A percentile compares a stretch with the other conserved stretches of the same genome.
phyloP scores from a whole-genome alignment of 1,284 basidiomycete genomes.

The Fomitopsis betulina region DNA sequence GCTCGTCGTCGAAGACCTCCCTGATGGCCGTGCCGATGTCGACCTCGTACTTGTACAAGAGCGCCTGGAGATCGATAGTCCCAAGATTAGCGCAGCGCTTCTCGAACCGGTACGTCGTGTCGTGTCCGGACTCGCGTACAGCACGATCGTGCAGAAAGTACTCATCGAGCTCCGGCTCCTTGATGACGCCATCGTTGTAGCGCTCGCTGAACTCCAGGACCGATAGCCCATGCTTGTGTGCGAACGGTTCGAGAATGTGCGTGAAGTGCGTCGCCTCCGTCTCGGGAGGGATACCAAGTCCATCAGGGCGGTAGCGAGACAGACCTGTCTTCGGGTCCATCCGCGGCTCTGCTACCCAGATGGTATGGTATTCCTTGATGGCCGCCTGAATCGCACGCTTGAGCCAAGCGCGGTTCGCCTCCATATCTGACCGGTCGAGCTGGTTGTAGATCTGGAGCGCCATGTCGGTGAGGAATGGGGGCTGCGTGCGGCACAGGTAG shows the following conservation, averaged over 20 bases:
- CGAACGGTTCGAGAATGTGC: constrained; percentile 93
- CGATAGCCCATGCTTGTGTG: constrained; percentile 89
- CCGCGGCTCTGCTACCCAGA: constrained; percentile 93
- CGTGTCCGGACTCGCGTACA: constrained; percentile 93
- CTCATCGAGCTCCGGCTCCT: constrained; percentile 90
- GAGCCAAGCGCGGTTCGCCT: constrained; percentile 86
- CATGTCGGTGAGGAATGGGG: constrained; percentile 98
- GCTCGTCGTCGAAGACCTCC: constrained; percentile 89
- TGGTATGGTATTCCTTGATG: constrained; percentile 97
- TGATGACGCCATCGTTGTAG: constrained; percentile 84
- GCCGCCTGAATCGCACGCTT: constrained; percentile 94
- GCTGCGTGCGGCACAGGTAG: constrained; percentile 95
- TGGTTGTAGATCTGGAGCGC: constrained; percentile 97
- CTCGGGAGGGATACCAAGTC: constrained; percentile 96
- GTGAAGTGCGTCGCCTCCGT: constrained; percentile 98
- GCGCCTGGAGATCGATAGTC: constrained; percentile 92
- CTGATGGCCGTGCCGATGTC: constrained; percentile 93
- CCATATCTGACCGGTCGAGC: constrained; percentile 80
- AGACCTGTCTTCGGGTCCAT: constrained; percentile 92
- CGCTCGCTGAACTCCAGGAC: constrained; percentile 96
- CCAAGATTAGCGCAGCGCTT: constrained; percentile 94
- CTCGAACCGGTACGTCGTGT: constrained; percentile 97
- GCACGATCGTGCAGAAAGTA: constrained; percentile 97
- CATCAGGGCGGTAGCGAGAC: constrained; percentile 90
- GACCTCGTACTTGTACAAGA: constrained; percentile 91